Evolutionary conservation across 176 grass and related monocot species (phyloP).

Genomic region (Rhipidocladum racemiflorum): DNA sequence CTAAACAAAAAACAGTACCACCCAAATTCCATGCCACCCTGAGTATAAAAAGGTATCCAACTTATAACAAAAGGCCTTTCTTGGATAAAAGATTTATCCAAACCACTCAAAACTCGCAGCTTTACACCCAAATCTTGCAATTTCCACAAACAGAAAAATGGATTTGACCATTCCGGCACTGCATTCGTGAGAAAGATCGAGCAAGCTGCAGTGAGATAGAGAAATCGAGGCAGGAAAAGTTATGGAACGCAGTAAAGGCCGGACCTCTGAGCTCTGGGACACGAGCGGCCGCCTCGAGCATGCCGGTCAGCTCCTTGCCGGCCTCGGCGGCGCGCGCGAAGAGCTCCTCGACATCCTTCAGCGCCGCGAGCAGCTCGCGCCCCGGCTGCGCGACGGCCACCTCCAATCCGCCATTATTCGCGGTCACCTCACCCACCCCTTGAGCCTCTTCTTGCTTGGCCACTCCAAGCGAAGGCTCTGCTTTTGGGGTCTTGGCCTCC

Average conservation of each 20-base stretch:
- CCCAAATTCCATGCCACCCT: slow-evolving; percentile 25
- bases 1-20: slow-evolving; percentile 53
- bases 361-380: slow-evolving; percentile 73
- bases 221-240: neutral
- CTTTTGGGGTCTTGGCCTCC: slow-evolving; percentile 11
- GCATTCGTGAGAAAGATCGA: slow-evolving; percentile 29
- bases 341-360: slow-evolving; percentile 78
- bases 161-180: neutral
- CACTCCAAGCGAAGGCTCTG: slow-evolving; percentile 20
- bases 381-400: slow-evolving; percentile 45
- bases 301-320: slow-evolving; percentile 72
- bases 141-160: slow-evolving; percentile 37
- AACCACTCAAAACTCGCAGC: slow-evolving; percentile 22
- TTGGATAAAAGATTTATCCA: slow-evolving; percentile 28
- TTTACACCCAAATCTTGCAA: slow-evolving; percentile 29
- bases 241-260: slow-evolving; percentile 38
- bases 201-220: neutral
- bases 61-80: slow-evolving; percentile 12
- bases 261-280: slow-evolving; percentile 82
- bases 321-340: slow-evolving; percentile 70
- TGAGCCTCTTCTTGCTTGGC: slow-evolving; percentile 26
- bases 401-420: slow-evolving; percentile 42
- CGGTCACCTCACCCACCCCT: slow-evolving; percentile 28
- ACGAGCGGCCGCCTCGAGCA: slow-evolving; percentile 73
- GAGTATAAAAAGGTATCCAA: slow-evolving; percentile 40